Base-by-base conservation (phyloP, 2,329 filamentous ascomycete species). In the Xylariaceae sp. region DNA sequence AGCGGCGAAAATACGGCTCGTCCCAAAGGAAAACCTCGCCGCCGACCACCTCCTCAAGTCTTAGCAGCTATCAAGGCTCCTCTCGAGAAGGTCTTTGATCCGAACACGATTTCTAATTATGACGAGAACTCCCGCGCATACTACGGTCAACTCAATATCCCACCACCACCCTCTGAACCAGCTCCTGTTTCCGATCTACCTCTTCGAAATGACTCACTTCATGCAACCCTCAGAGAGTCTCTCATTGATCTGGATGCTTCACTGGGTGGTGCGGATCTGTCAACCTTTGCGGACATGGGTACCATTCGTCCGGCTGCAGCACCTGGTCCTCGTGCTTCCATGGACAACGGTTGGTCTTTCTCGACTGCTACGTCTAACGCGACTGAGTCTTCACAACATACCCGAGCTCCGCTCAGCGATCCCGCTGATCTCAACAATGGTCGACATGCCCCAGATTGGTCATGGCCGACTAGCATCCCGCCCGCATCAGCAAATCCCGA, bases 191-290 rank as follows among this genome's bases (percentile, higher is more conserved):
- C 79, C 0, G 80, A 84, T 56, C 68, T 85, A 6, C 80, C 80
- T 0, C 62, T 84, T 2, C 70, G 80, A 21, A 73, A 83, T 48
- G 73, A 82, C 55, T 77, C 76, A 35, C 68, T 61, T 55, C 74
- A 71, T 62, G 57, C 71, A 53, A 62, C 75, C 3, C 71, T 83
- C n/a, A 68, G 77, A 44, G 80, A 84, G 57, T 82, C 80, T 1
- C 69, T 84, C 16, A 85, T 85, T 45, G 81, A 85, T 54, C 71
- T 85, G 6, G 82, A 83, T 50, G 76, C 73, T 2, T 82, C 79
- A 16, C 66, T 84, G 6, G 69, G 74, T 35, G 77, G 76, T 2
- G 73, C 68, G 29, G 75, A 77, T 3, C 66, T 80, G 1, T 78
- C 79, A 1, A 74, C 70, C 42, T 83, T 82, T 50, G 74, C 75